These are phyloP conservation scores for Ophiostoma fasciatum DNA, from an alignment of 2,329 filamentous ascomycete species.

Conservation along the genomic window DNA sequence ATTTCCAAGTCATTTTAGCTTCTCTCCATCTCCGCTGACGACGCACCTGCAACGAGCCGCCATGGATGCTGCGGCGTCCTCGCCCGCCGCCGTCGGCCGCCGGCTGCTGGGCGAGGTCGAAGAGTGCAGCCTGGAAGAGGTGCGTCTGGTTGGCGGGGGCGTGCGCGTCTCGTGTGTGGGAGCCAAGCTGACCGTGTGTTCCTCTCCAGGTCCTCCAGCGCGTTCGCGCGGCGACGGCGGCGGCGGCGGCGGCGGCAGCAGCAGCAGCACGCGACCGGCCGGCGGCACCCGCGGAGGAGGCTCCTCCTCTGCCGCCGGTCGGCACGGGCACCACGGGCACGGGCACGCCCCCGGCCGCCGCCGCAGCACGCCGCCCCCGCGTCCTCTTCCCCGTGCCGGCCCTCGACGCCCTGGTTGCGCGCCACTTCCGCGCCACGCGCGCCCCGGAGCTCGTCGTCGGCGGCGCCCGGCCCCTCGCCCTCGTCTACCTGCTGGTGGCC, in stretches of 20 bases:
- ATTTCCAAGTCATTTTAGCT: no score
- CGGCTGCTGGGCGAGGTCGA: constrained; percentile 39
- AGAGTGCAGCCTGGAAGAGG: constrained; percentile 44
- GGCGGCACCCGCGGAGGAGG: no score
- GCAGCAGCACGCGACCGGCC: no score
- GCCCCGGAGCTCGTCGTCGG: constrained; percentile 32
- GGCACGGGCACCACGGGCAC: not conserved
- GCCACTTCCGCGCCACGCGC: constrained; percentile 33
- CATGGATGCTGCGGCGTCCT: no score
- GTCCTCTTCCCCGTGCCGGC: constrained; percentile 25
- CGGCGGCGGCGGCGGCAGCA: constrained; percentile 1
- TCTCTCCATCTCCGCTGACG: no score
- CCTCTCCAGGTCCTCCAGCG: constrained; percentile 6
- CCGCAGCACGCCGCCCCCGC: constrained; percentile 3
- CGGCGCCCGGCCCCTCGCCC: constrained; percentile 33
- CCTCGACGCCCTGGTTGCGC: constrained; percentile 31
- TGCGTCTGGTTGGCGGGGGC: no score
- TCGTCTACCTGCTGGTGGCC: constrained; percentile 41
- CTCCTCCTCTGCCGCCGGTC: no score
- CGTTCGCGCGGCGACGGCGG: no score
- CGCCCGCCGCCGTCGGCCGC: constrained; percentile 28
- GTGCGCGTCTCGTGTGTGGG: no score
- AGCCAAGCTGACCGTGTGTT: no score
- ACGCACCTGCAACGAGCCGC: no score
- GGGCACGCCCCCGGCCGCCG: constrained; percentile 8